Evolutionary conservation across 176 grass and related monocot species (phyloP), one percentile per base, ranked within the genome.

Genomic region (Aegilops sharonensis): DNA sequence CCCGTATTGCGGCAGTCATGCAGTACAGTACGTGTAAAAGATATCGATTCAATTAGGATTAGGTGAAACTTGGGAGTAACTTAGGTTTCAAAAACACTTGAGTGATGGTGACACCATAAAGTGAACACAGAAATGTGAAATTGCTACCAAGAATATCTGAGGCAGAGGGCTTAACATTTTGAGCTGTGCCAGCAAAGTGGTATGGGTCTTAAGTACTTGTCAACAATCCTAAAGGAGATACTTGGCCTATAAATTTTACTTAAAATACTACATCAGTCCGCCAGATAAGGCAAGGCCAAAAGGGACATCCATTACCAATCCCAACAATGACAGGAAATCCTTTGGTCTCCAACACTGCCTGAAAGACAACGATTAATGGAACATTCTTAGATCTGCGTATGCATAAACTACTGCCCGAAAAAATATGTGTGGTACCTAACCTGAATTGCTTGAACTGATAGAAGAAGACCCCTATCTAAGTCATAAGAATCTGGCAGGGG

Each of bases 361-460:
- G 88, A 77, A 85, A 88, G 9, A 62, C 35, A 81, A 35, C 45
- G 68, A 70, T 83, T 67, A 70, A 81, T 57, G 31, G 37, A 50
- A 79, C 79, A 79, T 66, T 68, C 12, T 67, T 36, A 72, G 64
- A 84, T 75, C 39, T n/a, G 2, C 78, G 42, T 64, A 77, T 63
- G 32, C 12, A 15, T 66, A 54, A 69, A 60, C 47, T 72, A 56
- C 9, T 39, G 8, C 6, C 23, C 78, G 3, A 40, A 20, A 85
- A 64, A 34, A 24, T 15, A 39, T 39, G 70, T 64, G 31, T 5
- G 27, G 27, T 29, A 65, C 34, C 48, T 70, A 79, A 94, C 96
- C 92, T 98, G 96, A 85, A 98, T 98, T 78, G 96, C 96, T 89
- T 98, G 96, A 84, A 98, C 92, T 65, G 96, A 98, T 82, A 98